Percentiles rank a stretch among this genome's conserved stretches.
phyloP scores from a whole-genome alignment of 2,329 filamentous ascomycete genomes.

The Colletotrichum sp. region DNA sequence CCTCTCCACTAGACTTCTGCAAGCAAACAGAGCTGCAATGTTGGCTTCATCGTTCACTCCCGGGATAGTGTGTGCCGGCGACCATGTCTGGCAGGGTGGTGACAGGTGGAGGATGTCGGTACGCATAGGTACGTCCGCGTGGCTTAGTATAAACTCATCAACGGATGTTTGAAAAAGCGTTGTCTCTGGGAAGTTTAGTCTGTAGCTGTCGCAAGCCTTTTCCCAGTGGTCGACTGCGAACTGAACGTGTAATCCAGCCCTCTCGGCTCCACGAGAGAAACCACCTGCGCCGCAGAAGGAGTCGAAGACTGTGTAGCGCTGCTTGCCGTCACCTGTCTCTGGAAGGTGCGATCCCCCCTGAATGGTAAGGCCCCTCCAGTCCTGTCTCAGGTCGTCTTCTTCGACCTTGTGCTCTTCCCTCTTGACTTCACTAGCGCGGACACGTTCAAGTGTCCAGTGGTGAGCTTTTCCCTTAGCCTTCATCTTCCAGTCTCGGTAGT shows the following conservation, averaged over 20 bases:
- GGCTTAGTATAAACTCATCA: conserved; percentile 50
- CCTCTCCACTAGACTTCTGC: conserved; percentile 59
- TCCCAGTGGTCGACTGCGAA: conserved; percentile 69
- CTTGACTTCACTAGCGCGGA: conserved; percentile 33
- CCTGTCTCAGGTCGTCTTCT: conserved; percentile 33
- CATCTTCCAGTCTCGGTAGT: conserved; percentile 32
- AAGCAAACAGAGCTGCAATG: conserved; percentile 61
- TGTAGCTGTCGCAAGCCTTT: conserved; percentile 63
- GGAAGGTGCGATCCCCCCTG: conserved; percentile 38
- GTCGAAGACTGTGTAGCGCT: conserved; percentile 72
- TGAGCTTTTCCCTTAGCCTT: conserved; percentile 24
- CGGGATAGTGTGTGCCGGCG: conserved; percentile 68
- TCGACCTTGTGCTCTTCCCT: conserved; percentile 31
- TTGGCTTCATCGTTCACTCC: conserved; percentile 71
- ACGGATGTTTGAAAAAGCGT: conserved; percentile 54
- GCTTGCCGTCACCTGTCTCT: conserved; percentile 22
- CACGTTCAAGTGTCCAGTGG: conserved; percentile 41
- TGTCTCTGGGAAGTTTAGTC: conserved; percentile 59
- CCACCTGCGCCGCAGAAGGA: conserved; percentile 78
- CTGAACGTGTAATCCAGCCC: conserved; percentile 60
- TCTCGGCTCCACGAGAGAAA: conserved; percentile 66
- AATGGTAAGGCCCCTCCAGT: conserved; percentile 44
- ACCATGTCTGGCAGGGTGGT: conserved; percentile 80
- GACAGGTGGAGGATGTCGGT: conserved; percentile 78
- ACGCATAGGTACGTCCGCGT: conserved; percentile 34